Percentiles rank a stretch among this genome's conserved stretches.
These are phyloP conservation scores for Entomortierella parvispora DNA, from an alignment of 192 early-diverging fungal genomes.

Conservation along the genomic window DNA sequence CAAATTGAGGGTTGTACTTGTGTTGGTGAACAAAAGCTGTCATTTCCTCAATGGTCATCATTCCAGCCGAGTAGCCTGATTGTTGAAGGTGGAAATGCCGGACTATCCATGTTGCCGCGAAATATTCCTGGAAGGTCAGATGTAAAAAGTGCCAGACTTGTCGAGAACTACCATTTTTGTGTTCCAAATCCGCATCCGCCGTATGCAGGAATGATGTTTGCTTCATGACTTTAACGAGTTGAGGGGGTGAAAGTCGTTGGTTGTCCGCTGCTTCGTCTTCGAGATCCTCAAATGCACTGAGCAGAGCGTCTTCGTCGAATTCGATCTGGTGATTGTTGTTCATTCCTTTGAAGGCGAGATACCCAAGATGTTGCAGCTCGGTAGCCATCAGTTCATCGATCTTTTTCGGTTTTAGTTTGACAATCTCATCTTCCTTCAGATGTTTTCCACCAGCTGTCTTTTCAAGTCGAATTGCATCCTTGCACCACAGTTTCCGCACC, in stretches of 20 bases:
- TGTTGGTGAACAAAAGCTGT: constrained; percentile 6
- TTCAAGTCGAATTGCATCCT: neutral
- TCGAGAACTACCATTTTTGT: neutral
- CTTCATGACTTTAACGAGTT: neutral
- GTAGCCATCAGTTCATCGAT: neutral
- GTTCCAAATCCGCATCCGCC: constrained; percentile 1
- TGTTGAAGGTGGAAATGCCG: neutral
- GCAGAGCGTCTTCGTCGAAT: neutral
- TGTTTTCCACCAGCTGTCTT: neutral
- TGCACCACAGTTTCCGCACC: constrained; percentile 12
- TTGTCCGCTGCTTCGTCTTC: neutral
- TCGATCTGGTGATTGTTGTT: too few species aligned
- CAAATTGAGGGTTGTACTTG: constrained; percentile 25
- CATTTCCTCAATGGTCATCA: constrained; percentile 4
- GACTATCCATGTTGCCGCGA: constrained; percentile 13
- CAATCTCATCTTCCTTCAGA: constrained; percentile 1
- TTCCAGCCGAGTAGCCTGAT: neutral
- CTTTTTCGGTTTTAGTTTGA: neutral
- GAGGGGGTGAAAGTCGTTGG: neutral
- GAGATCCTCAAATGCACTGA: neutral
- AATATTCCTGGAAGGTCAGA: constrained; percentile 18
- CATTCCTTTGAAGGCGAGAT: too few species aligned
- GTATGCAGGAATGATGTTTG: constrained; percentile 19
- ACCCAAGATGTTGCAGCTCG: too few species aligned
- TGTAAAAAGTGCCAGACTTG: constrained; percentile 15